A percentile compares a stretch with the other conserved stretches of the same genome.
Conservation (phyloP, 1,284 basidiomycete genomes). For the Apiotrichum brassicae region DNA sequence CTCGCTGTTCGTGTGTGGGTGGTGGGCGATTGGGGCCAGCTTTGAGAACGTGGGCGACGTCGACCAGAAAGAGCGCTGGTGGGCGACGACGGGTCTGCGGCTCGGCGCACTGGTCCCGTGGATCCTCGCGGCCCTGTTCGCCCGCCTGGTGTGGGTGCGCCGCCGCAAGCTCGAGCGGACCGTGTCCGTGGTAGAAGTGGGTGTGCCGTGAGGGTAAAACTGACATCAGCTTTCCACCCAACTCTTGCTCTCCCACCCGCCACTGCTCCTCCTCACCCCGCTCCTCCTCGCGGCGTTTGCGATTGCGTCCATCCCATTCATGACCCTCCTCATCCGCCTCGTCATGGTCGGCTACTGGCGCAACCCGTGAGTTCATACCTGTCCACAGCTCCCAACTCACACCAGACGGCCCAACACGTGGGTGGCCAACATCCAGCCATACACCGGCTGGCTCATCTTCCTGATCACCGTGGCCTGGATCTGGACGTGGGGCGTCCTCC, state of each 20-base stretch:
- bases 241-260: slow-evolving; percentile 70
- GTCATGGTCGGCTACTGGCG: slow-evolving; percentile 64
- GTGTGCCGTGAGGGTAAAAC: too few relatives aligned
- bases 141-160: slow-evolving; percentile 60
- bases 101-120: slow-evolving; percentile 72
- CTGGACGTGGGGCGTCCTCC: slow-evolving; percentile 83
- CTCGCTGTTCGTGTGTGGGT: slow-evolving; percentile 68
- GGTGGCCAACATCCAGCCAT: slow-evolving; percentile 69
- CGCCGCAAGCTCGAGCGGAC: slow-evolving; percentile 57
- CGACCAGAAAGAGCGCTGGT: slow-evolving; percentile 61
- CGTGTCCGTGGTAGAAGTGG: slow-evolving; percentile 62
- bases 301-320: slow-evolving; percentile 71
- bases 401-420: slow-evolving; percentile 42
- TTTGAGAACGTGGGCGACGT: slow-evolving; percentile 73
- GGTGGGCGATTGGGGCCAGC: slow-evolving; percentile 83
- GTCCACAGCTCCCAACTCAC: background rate
- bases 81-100: slow-evolving; percentile 62
- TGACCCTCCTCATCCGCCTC: slow-evolving; percentile 74
- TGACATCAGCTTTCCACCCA: slow-evolving; percentile 58
- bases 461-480: slow-evolving; percentile 67
- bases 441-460: slow-evolving; percentile 75
- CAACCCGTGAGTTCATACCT: slow-evolving; percentile 31
- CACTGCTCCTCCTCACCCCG: slow-evolving; percentile 73
- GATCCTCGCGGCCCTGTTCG: slow-evolving; percentile 62
- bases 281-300: slow-evolving; percentile 66